These are phyloP conservation scores for Fraxinus americana DNA, from an alignment of 257 asterid species.

Conservation along the genomic window DNA sequence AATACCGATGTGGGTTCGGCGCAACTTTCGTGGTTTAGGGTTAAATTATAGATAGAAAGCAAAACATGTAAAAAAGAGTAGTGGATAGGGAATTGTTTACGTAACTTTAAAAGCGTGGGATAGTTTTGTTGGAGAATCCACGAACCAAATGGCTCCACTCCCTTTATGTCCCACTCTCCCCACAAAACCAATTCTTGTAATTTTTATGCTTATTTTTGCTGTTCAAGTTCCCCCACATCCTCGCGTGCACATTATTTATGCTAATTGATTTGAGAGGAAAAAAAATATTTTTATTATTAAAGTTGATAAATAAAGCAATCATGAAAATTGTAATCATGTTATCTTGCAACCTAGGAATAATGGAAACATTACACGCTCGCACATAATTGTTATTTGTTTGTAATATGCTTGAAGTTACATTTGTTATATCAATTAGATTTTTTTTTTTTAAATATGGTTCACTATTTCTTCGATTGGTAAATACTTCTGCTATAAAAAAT, in stretches of 20 bases:
- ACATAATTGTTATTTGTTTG: background rate
- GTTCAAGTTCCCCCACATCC: background rate
- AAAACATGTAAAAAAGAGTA: background rate
- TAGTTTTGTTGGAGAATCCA: constrained; percentile 58
- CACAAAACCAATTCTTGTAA: background rate
- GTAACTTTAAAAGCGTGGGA: constrained; percentile 51
- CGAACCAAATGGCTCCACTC: constrained; percentile 47
- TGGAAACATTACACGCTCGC: background rate
- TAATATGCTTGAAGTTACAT: no score
- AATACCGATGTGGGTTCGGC: background rate
- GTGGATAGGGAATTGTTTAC: background rate
- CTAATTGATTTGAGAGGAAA: background rate
- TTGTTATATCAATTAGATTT: no score
- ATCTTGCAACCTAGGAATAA: background rate
- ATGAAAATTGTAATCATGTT: constrained; percentile 1
- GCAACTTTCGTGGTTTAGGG: background rate
- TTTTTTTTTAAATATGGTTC: no score
- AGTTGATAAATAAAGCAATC: background rate
- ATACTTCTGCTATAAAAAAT: no score
- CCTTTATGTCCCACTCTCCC: constrained; percentile 30
- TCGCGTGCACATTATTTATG: constrained; percentile 7
- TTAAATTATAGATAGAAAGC: background rate
- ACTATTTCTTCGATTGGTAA: no score
- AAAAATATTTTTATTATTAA: background rate
- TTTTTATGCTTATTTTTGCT: constrained; percentile 15